phyloP scores from a whole-genome alignment of 2,329 filamentous ascomycete genomes.

The Blastomyces emzantsi region DNA sequence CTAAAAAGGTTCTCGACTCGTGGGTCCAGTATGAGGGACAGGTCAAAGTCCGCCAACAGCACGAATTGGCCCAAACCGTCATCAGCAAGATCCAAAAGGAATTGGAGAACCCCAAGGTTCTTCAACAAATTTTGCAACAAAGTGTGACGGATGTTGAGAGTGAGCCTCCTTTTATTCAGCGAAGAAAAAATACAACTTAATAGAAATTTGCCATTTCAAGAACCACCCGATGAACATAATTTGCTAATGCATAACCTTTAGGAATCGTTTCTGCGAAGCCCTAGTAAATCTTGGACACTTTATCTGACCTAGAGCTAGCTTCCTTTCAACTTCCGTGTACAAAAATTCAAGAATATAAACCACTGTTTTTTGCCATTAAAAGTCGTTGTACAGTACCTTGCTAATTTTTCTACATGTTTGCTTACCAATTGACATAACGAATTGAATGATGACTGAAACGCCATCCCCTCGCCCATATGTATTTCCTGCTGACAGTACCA shows the following conservation, averaged over 20 bases:
- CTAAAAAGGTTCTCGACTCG: slow-evolving; percentile 90
- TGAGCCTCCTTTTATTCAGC: slow-evolving; percentile 40
- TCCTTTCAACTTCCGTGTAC: slow-evolving; percentile 12
- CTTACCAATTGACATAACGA: not conserved
- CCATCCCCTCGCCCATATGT: not conserved
- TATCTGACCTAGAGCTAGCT: slow-evolving; percentile 7
- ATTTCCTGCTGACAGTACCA: not conserved
- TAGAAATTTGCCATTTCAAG: not conserved
- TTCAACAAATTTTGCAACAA: slow-evolving; percentile 97
- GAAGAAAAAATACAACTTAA: not conserved
- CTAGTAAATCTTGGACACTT: slow-evolving; percentile 13
- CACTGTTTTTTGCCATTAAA: slow-evolving; percentile 5
- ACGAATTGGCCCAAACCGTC: slow-evolving; percentile 82
- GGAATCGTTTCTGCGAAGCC: slow-evolving; percentile 18
- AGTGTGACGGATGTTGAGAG: slow-evolving; percentile 94
- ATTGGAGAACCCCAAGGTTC: slow-evolving; percentile 92
- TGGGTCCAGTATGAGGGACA: slow-evolving; percentile 99
- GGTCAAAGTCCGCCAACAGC: slow-evolving; percentile 98
- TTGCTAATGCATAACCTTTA: slow-evolving; percentile 16
- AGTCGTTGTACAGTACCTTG: not conserved
- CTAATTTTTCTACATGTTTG: not conserved
- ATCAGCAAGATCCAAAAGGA: slow-evolving; percentile 99
- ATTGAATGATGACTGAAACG: not conserved
- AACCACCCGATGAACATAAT: not conserved
- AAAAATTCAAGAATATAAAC: slow-evolving; percentile 13